These are phyloP conservation scores for Raddia guianensis DNA, from an alignment of 176 grass and related monocot species.

Conservation along the genomic window DNA sequence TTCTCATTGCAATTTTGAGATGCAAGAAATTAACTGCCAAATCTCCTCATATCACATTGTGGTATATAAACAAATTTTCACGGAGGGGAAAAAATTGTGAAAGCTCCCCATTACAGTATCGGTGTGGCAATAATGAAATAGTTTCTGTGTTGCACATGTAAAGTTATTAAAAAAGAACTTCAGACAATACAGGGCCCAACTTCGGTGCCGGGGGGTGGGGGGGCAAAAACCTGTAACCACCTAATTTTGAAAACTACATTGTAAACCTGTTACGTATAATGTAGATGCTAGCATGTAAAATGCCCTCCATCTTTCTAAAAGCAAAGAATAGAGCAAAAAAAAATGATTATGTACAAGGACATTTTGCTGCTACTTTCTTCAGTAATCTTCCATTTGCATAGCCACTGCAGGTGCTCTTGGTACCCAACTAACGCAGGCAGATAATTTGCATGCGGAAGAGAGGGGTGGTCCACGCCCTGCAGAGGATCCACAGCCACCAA, in stretches of 20 bases:
- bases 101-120: conserved; percentile 23
- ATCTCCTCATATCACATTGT: conserved; percentile 20
- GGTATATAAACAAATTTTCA: not conserved
- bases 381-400: conserved; percentile 13
- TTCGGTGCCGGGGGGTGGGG: too few relatives aligned
- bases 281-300: conserved; percentile 45
- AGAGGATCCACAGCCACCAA: conserved; percentile 23
- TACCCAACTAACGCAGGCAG: conserved; percentile 7
- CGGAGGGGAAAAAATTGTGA: not conserved
- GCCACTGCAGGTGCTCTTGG: conserved; percentile 5
- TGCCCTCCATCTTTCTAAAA: conserved; percentile 65
- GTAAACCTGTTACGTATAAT: conserved; percentile 51
- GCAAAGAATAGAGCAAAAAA: conserved; percentile 62
- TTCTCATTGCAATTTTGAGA: not conserved
- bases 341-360: conserved; percentile 61
- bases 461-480: not conserved
- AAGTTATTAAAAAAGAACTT: not conserved
- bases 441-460: not conserved
- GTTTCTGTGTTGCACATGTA: conserved; percentile 49
- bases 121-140: conserved; percentile 42
- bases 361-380: conserved; percentile 39
- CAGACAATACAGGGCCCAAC: too few relatives aligned
- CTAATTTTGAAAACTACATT: conserved; percentile 47
- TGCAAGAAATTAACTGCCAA: not conserved
- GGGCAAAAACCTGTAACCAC: conserved; percentile 42